Base-by-base conservation (phyloP, 2,329 filamentous ascomycete species). In the Pseudogymnoascus sp. region DNA sequence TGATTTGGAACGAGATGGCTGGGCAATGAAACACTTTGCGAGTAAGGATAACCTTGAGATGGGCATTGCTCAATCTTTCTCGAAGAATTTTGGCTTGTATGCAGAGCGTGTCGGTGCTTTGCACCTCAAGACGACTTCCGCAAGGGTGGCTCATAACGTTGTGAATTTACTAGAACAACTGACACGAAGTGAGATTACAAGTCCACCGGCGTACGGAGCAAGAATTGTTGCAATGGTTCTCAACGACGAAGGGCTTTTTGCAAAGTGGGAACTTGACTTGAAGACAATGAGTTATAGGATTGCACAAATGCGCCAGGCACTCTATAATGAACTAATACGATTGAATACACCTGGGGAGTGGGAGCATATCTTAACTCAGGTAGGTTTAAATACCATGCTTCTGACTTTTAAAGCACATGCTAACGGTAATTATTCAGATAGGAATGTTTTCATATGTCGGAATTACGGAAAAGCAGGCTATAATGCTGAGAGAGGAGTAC, bases 11-110 rank as follows among this genome's bases (percentile, higher is more conserved):
- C 65, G 68, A 39, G 72, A 74, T 65, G 69, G 70, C 19, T 73
- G 69, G 67, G 67, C 71, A 1, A 69, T 74, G 33, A 68, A 69
- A 8, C 63, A 71, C 61, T 73, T 74, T 39, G 67, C 74, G 14
- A 70, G 74, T 12, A 71, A 72, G 26, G 66, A 75, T 6, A 68
- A 68, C 1, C 69, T 79, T 63, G 83, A 86, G 71, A 77, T 82
- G 4, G 79, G 81, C 60, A 74, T 86, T 2, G 82, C 81, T 59
- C 77, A 84, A 70, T 86, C 83, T 0, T 86, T 86, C 67, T 82
- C 84, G 2, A 87, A 87, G 74, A 84, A 80, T 71, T 83, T 85
- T 71, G 76, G 76, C 0, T 65, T 78, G 0, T 78, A 78, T 61
- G 76, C 75, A 63, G 74, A 76, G 61, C 68, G 74, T 2, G 68